phyloP scores from a whole-genome alignment of 2,329 filamentous ascomycete genomes.

The Xylariaceae sp. region DNA sequence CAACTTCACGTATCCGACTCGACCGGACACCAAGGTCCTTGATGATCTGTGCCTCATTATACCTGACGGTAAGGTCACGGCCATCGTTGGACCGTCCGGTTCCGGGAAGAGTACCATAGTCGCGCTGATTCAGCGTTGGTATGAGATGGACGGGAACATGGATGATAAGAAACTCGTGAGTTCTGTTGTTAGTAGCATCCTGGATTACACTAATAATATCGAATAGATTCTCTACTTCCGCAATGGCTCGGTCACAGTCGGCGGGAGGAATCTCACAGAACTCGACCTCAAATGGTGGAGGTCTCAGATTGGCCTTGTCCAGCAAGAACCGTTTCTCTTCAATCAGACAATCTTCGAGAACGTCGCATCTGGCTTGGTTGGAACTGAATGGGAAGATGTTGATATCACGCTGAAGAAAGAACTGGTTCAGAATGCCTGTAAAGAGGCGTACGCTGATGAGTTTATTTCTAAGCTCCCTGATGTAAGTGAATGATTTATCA shows the following conservation, averaged over 20 bases:
- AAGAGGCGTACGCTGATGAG: conserved; percentile 53
- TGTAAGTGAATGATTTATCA: too few species aligned
- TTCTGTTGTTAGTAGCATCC: too few species aligned
- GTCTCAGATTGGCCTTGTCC: conserved; percentile 58
- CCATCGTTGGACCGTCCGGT: conserved; percentile 68
- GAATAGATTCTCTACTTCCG: conserved; percentile 33
- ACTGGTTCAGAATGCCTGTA: conserved; percentile 49
- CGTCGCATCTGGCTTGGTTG: conserved; percentile 53
- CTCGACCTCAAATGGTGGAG: conserved; percentile 61
- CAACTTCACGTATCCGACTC: conserved; percentile 64
- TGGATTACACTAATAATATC: too few species aligned
- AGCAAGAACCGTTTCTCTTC: conserved; percentile 64
- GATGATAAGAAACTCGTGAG: conserved; percentile 34
- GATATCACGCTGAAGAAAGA: conserved; percentile 41
- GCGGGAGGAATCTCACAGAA: conserved; percentile 48
- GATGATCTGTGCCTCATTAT: conserved; percentile 54
- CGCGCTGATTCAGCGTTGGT: conserved; percentile 66
- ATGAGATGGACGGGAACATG: conserved; percentile 48
- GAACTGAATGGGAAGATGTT: conserved; percentile 48
- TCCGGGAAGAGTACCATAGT: conserved; percentile 72
- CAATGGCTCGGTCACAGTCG: conserved; percentile 49
- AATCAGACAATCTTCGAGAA: conserved; percentile 61
- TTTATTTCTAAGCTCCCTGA: conserved; percentile 51
- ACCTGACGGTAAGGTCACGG: conserved; percentile 62
- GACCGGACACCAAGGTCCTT: conserved; percentile 58